A percentile compares a stretch with the other conserved stretches of the same genome.
phyloP scores from a whole-genome alignment of 1,139 yeast species.

The Dujonia santamariae region DNA sequence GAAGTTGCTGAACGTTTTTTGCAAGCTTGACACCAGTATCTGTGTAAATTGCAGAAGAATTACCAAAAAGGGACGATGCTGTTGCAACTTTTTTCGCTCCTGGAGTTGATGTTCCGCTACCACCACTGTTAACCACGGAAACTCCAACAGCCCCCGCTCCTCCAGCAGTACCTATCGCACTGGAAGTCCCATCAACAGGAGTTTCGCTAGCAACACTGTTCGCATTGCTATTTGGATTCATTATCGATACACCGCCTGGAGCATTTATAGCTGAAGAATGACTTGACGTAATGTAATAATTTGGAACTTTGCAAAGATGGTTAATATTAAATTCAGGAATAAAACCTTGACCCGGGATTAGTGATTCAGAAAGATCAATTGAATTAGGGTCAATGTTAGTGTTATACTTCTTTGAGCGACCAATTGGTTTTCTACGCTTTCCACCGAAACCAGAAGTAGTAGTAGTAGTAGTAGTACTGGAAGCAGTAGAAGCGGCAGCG shows the following conservation, averaged over 20 bases:
- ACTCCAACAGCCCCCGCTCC: background rate
- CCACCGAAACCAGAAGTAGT: conserved; percentile 6
- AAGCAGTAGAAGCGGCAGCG: conserved; percentile 1
- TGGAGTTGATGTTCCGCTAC: too few relatives aligned
- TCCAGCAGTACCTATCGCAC: background rate
- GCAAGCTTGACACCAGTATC: conserved; percentile 21
- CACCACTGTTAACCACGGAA: background rate
- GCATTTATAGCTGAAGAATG: conserved; percentile 10
- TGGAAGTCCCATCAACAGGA: background rate
- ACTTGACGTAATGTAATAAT: conserved; percentile 35
- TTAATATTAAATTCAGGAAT: conserved; percentile 43
- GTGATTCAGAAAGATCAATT: conserved; percentile 37
- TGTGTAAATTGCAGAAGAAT: conserved; percentile 1
- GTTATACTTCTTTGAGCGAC: conserved; percentile 30
- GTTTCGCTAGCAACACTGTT: conserved; percentile 14
- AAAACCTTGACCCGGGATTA: conserved; percentile 46
- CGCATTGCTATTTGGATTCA: conserved; percentile 13
- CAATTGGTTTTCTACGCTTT: conserved; percentile 24
- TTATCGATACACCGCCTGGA: conserved; percentile 7
- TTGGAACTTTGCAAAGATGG: conserved; percentile 43
- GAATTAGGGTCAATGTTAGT: conserved; percentile 38
- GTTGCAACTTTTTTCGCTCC: conserved; percentile 3
- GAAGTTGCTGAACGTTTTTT: conserved; percentile 35
- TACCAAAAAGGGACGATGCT: conserved; percentile 6
- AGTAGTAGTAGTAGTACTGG: background rate